Percentiles rank a stretch among this genome's conserved stretches.
Conservation (phyloP, 2,329 filamentous ascomycete genomes). For the Penicillium sp. region DNA sequence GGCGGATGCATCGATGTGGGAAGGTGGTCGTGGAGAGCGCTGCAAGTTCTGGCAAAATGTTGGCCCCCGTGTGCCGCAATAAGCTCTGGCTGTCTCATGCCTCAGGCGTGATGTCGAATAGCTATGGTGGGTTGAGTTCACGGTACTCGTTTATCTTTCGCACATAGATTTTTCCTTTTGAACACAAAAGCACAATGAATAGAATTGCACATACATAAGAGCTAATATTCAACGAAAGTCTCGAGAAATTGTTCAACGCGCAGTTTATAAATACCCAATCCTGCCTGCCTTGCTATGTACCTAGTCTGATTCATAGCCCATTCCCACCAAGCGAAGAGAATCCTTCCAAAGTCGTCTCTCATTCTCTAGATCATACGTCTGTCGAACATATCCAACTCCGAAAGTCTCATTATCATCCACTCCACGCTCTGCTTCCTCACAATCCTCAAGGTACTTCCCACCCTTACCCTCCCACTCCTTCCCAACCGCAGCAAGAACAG, state of each 20-base stretch:
- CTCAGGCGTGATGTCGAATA: not conserved
- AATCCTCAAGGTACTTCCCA: constrained; percentile 34
- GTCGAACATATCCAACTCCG: constrained; percentile 2
- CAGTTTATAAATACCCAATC: not conserved
- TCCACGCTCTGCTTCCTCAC: constrained; percentile 12
- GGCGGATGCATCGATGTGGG: constrained; percentile 49
- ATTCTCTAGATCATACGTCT: constrained; percentile 3
- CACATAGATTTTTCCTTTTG: not conserved
- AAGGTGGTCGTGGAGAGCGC: constrained; percentile 47
- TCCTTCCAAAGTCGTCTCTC: constrained; percentile 6
- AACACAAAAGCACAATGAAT: not conserved
- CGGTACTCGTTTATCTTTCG: not conserved
- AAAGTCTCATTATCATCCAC: constrained; percentile 2
- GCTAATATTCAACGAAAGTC: not conserved
- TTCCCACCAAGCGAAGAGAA: not conserved
- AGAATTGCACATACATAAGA: not conserved
- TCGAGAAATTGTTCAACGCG: not conserved
- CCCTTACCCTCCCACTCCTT: constrained; percentile 32
- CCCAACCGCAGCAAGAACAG: constrained; percentile 35
- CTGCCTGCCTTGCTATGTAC: not conserved
- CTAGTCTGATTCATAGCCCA: not conserved
- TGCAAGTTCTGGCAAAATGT: constrained; percentile 48
- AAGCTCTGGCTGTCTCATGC: not conserved
- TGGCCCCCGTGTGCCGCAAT: constrained; percentile 6
- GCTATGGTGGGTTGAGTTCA: not conserved